Evolutionary conservation across 306 rosid species (phyloP).

Genomic region (Morella rubra): DNA sequence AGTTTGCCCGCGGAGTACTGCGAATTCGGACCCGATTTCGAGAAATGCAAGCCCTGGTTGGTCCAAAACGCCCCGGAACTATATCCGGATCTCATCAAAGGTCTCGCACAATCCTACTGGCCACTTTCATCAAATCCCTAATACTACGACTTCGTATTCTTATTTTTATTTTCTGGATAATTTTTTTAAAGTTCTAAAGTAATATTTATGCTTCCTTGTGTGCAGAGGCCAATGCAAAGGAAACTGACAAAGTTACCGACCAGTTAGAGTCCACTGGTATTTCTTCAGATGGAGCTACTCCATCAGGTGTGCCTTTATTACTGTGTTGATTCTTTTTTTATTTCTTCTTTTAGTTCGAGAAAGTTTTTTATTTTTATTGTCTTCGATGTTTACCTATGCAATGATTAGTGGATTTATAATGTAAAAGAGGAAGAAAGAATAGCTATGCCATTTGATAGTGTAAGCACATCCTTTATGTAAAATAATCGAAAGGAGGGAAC

Average conservation of each 20-base stretch:
- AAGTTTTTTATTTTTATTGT: not conserved
- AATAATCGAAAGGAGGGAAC: not conserved
- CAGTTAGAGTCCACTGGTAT: slow-evolving; percentile 67
- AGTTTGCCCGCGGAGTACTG: slow-evolving; percentile 86
- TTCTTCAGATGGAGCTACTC: slow-evolving; percentile 72
- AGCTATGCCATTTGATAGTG: not conserved
- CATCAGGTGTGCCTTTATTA: slow-evolving; percentile 58
- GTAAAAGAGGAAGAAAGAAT: not conserved
- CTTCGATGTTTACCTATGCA: not conserved
- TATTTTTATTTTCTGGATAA: not conserved
- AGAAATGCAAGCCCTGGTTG: slow-evolving; percentile 98
- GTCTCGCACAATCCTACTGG: slow-evolving; percentile 24
- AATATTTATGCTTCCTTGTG: slow-evolving; percentile 1
- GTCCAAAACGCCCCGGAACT: slow-evolving; percentile 79
- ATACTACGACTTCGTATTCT: not conserved
- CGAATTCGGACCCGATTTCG: slow-evolving; percentile 96
- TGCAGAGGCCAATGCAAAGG: slow-evolving; percentile 66
- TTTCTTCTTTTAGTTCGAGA: not conserved
- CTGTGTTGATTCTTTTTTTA: not conserved
- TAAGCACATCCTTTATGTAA: not conserved
- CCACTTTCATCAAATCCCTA: not conserved
- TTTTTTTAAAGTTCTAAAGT: not conserved
- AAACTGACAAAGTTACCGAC: slow-evolving; percentile 63
- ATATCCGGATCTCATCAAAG: slow-evolving; percentile 82
- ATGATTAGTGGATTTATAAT: not conserved